phyloP scores from a whole-genome alignment of 225 moss, liverwort and hornwort genomes.

The Polytrichum formosum region DNA sequence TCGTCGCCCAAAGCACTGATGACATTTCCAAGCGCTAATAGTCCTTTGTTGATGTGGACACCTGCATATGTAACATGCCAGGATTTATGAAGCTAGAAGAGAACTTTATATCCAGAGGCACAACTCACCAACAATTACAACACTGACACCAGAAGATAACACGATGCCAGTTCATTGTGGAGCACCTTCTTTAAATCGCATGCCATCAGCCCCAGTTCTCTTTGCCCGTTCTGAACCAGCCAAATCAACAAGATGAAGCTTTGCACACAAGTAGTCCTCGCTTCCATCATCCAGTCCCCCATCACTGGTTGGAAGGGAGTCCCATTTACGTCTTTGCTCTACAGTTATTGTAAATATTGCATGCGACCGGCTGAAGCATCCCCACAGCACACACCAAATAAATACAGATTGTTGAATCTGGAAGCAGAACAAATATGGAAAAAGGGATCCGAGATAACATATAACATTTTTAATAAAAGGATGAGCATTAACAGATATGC shows the following conservation, averaged over 20 bases:
- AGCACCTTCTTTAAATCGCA: constrained; percentile 85
- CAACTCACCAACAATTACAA: background rate
- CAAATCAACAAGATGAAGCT: constrained; percentile 94
- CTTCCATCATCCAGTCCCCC: constrained; percentile 62
- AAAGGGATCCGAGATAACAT: too few species aligned
- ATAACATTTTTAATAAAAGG: too few species aligned
- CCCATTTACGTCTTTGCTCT: constrained; percentile 92
- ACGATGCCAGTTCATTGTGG: background rate
- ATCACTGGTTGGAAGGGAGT: constrained; percentile 29
- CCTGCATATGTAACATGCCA: constrained; percentile 31
- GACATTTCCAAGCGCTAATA: constrained; percentile 93
- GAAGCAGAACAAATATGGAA: too few species aligned
- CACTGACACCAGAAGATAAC: background rate
- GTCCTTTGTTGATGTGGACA: constrained; percentile 90
- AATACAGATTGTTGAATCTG: background rate
- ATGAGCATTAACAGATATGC: too few species aligned
- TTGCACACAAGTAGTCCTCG: constrained; percentile 91
- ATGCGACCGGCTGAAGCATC: constrained; percentile 80
- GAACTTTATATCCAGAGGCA: too few species aligned
- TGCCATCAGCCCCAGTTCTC: constrained; percentile 69
- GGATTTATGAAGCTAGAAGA: too few species aligned
- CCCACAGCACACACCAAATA: constrained; percentile 6
- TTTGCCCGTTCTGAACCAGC: constrained; percentile 94
- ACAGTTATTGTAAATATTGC: constrained; percentile 94
- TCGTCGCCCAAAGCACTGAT: constrained; percentile 98